Evolutionary conservation across 441 rosid species (phyloP).

Genomic region (Bruguiera hainesii): DNA sequence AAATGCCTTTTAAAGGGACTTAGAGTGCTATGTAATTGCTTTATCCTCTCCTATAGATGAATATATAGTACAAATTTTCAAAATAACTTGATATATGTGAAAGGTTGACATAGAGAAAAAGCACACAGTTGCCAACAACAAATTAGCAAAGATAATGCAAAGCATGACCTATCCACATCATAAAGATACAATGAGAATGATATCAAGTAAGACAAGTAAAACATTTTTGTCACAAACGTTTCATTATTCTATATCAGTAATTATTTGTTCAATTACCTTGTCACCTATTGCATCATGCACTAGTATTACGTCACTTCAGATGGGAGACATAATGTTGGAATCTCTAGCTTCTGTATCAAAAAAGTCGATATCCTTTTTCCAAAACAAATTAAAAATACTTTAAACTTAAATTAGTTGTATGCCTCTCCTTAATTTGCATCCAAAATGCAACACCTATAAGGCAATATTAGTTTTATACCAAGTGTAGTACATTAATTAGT

Average conservation of each 20-base stretch:
- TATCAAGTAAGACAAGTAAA: not conserved
- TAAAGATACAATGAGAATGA: conserved; percentile 15
- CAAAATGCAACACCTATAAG: conserved; percentile 61
- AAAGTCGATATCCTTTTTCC: conserved; percentile 55
- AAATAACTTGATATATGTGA: conserved; percentile 45
- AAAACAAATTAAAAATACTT: conserved; percentile 63
- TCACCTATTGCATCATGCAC: conserved; percentile 92
- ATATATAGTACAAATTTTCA: conserved; percentile 72
- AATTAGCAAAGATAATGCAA: conserved; percentile 74
- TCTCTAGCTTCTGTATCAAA: conserved; percentile 78
- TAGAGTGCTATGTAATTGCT: conserved; percentile 56
- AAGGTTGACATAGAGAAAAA: not conserved
- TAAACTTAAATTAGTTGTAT: conserved; percentile 65
- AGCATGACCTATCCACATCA: conserved; percentile 69
- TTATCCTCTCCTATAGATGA: conserved; percentile 74
- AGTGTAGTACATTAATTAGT: too few species aligned
- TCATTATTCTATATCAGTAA: not conserved
- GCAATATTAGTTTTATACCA: not conserved
- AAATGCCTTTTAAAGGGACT: conserved; percentile 49
- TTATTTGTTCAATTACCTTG: conserved; percentile 41
- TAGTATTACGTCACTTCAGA: conserved; percentile 73
- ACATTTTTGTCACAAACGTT: not conserved
- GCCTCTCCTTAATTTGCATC: conserved; percentile 92
- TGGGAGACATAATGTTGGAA: conserved; percentile 58
- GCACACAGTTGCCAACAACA: conserved; percentile 41